Base-by-base conservation (phyloP, 2,329 filamentous ascomycete species). In the Talaromyces sp. region DNA sequence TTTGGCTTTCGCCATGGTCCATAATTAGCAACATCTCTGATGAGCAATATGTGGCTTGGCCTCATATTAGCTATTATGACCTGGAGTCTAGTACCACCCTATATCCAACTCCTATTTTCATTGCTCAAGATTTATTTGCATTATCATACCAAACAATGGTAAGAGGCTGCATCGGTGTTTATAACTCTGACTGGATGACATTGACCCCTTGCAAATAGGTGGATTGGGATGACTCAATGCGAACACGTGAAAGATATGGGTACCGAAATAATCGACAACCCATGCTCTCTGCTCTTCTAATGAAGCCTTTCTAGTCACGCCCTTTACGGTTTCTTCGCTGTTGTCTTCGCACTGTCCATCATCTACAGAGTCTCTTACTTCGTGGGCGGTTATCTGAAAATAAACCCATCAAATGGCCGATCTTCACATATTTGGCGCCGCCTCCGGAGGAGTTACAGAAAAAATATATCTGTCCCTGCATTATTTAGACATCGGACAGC, bases 401-500 rank as follows among this genome's bases (percentile, higher is more conserved):
- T n/a, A n/a, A n/a, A n/a, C n/a, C n/a, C n/a, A n/a, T n/a, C n/a
- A n/a, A n/a, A n/a, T n/a, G n/a, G n/a, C n/a, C n/a, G n/a, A n/a
- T n/a, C n/a, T n/a, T n/a, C n/a, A n/a, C n/a, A n/a, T n/a, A n/a
- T 42, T 9, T 42, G 40, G 40, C 40, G 40, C 40, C 4, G 40
- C 3, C 5, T 36, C 33, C 8, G 10, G 54, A 34, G 18, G 54
- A 5, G 3, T 3, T 56, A 34, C 31, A 30, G n/a, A 56, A 30
- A 3, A 34, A 4, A 31, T 56, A 12, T 56, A 34, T 34, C 31
- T 4, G 28, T 34, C 8, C 54, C 54, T 34, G 60, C 61, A 16
- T 18, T 53, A n/a, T 56, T 63, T 30, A 44, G 9, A 9, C 31
- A 57, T 27, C 63, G 54, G 34, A 56, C 36, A 27, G 57, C 63